Base-by-base conservation (phyloP, 768 basidiomycete species). In the Mycena indigotica region DNA sequence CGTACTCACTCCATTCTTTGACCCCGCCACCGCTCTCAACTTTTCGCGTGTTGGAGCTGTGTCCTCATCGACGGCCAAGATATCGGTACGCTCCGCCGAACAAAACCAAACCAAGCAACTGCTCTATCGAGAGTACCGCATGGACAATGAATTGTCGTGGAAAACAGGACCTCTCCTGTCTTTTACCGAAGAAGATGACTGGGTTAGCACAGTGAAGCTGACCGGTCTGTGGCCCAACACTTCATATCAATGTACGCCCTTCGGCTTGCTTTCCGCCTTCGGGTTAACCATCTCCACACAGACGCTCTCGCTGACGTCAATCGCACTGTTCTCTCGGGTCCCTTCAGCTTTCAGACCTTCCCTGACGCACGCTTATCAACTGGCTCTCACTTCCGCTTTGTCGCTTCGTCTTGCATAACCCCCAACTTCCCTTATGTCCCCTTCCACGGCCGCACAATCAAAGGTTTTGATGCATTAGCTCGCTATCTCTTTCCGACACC, bases 361-460 rank as follows among this genome's bases (percentile, higher is more conserved):
- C 89, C 90, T 2, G 90, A 92, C 67, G 79, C 86, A 6, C 77
- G 81, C 10, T 75, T 89, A 21, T 66, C 77, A 6, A 69, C 74
- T 23, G 81, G 82, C 26, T 73, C 72, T 28, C 81, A 81, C 66
- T 89, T 88, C 75, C 83, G 85, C 49, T 93, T 91, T 69, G 67
- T 90, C 21, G 83, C 82, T 17, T 78, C 86, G 1, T 87, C 84
- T 3, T 91, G 89, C 67, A 73, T 85, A 45, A 81, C 77, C 5
- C 85, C 87, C 12, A 89, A 89, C 63, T 91, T 88, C 67, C 90
- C 90, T 3, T 90, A 90, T 70, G 73, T 78, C 2, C 87, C 84
- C 21, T 72, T 77, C 61, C 70, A 81, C 55, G 74, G 77, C 10
- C 74, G 75, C 21, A 78, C 75, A 16, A 86, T 89, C 66, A 78